phyloP scores from a whole-genome alignment of 2,329 filamentous ascomycete genomes.

The Phialocephala subalpina region DNA sequence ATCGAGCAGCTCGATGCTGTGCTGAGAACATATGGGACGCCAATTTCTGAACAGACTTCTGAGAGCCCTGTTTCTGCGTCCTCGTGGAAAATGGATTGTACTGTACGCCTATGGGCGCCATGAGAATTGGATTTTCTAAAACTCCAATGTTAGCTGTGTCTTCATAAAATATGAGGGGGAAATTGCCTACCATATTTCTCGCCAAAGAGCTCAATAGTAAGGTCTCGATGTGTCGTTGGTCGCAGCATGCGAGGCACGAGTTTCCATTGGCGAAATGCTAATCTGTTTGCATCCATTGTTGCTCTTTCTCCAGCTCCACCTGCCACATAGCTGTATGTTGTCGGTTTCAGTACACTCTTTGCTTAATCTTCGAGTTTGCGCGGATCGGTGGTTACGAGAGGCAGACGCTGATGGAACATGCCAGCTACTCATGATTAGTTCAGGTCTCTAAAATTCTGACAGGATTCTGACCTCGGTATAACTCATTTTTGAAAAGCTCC shows the following conservation, averaged over 20 bases:
- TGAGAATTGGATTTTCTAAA: constrained; percentile 56
- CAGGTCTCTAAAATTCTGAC: not conserved
- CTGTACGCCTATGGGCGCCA: constrained; percentile 78
- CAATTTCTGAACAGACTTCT: constrained; percentile 64
- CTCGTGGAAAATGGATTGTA: constrained; percentile 71
- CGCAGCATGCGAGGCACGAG: constrained; percentile 68
- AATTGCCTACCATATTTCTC: constrained; percentile 50
- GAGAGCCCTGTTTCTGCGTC: constrained; percentile 72
- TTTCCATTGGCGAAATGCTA: constrained; percentile 70
- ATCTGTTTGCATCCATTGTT: constrained; percentile 69
- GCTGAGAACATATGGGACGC: constrained; percentile 72
- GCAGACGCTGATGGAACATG: constrained; percentile 55
- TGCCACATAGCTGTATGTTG: constrained; percentile 65
- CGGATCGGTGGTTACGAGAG: constrained; percentile 65
- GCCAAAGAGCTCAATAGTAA: constrained; percentile 57
- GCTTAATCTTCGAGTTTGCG: constrained; percentile 65
- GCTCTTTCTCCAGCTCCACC: constrained; percentile 69
- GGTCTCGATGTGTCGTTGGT: constrained; percentile 60
- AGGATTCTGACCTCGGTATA: constrained; percentile 32
- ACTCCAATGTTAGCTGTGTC: not conserved
- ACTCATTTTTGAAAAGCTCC: constrained; percentile 37
- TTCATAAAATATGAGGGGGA: no score
- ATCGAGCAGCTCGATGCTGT: constrained; percentile 70
- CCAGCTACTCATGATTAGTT: constrained; percentile 46
- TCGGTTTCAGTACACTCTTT: constrained; percentile 52